Conservation (phyloP, 129 eudicot genomes). For the Tagetes erecta region DNA sequence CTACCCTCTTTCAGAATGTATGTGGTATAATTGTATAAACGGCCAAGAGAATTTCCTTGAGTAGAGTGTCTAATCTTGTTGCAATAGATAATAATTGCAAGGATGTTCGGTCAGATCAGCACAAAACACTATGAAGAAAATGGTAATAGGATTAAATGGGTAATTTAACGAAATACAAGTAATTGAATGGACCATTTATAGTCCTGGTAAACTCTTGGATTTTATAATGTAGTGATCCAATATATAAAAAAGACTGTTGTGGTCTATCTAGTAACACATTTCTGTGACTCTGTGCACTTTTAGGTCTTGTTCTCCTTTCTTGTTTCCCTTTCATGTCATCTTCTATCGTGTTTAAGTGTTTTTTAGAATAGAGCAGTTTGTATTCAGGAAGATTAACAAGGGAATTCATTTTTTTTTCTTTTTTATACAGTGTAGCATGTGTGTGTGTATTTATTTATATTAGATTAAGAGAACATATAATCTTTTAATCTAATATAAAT, state of each 20-base stretch:
- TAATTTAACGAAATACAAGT: not conserved
- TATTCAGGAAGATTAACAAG: not conserved
- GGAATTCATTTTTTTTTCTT: not conserved
- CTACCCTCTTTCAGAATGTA: not conserved
- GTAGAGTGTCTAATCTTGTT: not conserved
- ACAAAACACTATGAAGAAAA: conserved; percentile 9
- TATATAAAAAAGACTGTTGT: not conserved
- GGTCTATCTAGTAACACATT: not conserved
- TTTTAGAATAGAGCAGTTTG: not conserved
- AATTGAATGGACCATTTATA: conserved; percentile 4
- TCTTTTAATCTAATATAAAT: not conserved
- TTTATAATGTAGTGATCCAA: not conserved
- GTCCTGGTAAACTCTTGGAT: not conserved
- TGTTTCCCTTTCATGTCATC: too few species aligned
- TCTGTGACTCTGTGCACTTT: too few species aligned
- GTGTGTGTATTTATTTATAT: not conserved
- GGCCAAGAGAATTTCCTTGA: not conserved
- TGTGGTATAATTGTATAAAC: conserved; percentile 14
- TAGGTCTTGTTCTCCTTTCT: too few species aligned
- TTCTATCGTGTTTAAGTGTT: too few species aligned
- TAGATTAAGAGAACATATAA: not conserved
- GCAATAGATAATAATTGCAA: not conserved
- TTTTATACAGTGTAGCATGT: not conserved
- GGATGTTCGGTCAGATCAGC: conserved; percentile 10
- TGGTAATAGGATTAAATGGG: not conserved